Base-by-base conservation (phyloP, 2,329 filamentous ascomycete species). In the Phialocephala sp. region DNA sequence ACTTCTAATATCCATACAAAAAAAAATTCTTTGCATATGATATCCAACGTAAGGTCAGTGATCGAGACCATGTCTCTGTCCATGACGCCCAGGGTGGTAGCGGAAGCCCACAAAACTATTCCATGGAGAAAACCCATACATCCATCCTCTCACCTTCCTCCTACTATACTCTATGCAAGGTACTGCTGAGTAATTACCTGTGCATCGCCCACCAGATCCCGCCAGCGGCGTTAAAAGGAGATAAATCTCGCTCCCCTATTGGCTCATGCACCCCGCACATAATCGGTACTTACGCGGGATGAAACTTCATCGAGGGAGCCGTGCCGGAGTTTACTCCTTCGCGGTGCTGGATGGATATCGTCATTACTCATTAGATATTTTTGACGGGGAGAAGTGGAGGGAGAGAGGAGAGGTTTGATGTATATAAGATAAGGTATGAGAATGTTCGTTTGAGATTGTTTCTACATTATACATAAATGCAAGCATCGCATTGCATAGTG, bases 81-180 rank as follows among this genome's bases (percentile, higher is more conserved):
- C n/a, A n/a, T n/a, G n/a, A n/a, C n/a, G n/a, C n/a, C n/a, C n/a
- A n/a, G n/a, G n/a, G n/a, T n/a, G n/a, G n/a, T n/a, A n/a, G n/a
- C n/a, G n/a, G n/a, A n/a, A n/a, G n/a, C n/a, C n/a, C n/a, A 24
- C 8, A 24, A n/a, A 14, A 24, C 18, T 20, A 50, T 20, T 60
- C 58, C 58, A 60, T 52, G 58, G 58, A 60, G 45, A 50, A 50
- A 50, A 50, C 8, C 45, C n/a, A 22, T 50, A 50, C n/a, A 22
- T 22, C 45, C 45, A 22, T 50, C 45, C 45, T 24, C 45, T 20
- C 11, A 50, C 20, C 8, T 18, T n/a, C 43, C n/a, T 9, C 15
- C 14, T 8, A 2, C 18, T 14, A n/a, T 18, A 45, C 43, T 20
- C 43, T 45, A 11, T 45, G 43, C 43, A 20, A 27, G 11, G 6